Conservation (phyloP, 2,329 filamentous ascomycete species). For the Kalmusia sp. region DNA sequence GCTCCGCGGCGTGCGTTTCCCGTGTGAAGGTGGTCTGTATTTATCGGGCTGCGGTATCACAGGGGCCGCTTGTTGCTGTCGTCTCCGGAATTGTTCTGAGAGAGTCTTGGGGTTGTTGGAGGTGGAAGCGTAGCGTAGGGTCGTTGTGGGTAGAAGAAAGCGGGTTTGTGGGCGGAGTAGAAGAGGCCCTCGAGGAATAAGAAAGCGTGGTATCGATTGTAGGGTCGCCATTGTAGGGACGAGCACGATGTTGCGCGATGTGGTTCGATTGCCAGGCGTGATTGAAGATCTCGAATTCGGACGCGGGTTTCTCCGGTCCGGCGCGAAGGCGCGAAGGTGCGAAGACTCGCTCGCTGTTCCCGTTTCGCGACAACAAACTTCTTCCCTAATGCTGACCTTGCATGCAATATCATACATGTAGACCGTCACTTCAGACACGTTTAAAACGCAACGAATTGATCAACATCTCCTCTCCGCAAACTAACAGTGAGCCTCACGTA, state of each 20-base stretch:
- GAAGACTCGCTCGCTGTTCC: background rate
- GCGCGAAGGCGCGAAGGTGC: too few relatives aligned
- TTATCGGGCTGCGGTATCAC: slow-evolving; percentile 80
- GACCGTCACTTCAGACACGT: background rate
- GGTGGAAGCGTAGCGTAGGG: slow-evolving; percentile 42
- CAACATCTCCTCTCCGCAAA: background rate
- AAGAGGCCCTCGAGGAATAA: slow-evolving; percentile 35
- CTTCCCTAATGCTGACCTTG: background rate
- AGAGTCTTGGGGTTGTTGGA: slow-evolving; percentile 29
- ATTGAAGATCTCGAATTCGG: slow-evolving; percentile 20
- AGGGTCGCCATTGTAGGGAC: slow-evolving; percentile 39
- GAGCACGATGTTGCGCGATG: slow-evolving; percentile 18
- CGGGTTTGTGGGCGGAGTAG: slow-evolving; percentile 33
- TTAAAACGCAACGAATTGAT: background rate
- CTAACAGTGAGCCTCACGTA: slow-evolving; percentile 20
- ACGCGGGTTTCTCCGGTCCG: slow-evolving; percentile 1
- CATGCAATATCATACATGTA: background rate
- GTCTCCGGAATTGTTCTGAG: slow-evolving; percentile 38
- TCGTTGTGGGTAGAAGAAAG: slow-evolving; percentile 18
- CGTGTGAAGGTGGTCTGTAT: slow-evolving; percentile 93
- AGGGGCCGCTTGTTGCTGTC: slow-evolving; percentile 54
- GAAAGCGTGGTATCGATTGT: slow-evolving; percentile 43
- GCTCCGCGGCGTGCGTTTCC: slow-evolving; percentile 67
- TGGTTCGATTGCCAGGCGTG: too few relatives aligned
- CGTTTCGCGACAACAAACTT: background rate